These are phyloP conservation scores for Stagonosporopsis tanaceti DNA, from an alignment of 2,329 filamentous ascomycete species.

Conservation along the genomic window DNA sequence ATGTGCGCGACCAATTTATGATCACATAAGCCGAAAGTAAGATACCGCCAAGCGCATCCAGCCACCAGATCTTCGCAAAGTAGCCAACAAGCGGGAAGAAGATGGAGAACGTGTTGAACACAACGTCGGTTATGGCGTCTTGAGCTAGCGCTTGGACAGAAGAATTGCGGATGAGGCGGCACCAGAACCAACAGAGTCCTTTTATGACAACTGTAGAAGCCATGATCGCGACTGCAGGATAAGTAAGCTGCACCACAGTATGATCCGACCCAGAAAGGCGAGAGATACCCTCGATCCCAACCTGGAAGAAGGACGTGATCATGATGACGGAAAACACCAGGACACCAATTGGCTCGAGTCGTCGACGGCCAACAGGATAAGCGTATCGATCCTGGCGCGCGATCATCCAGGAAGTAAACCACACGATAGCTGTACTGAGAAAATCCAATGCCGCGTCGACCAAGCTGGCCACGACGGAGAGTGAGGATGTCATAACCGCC, in stretches of 20 bases:
- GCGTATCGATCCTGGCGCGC: conserved; percentile 75
- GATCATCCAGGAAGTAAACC: conserved; percentile 78
- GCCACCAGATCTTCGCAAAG: conserved; percentile 81
- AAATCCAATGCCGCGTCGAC: conserved; percentile 85
- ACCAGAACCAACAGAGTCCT: conserved; percentile 85
- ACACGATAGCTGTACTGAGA: conserved; percentile 81
- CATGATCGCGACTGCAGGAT: conserved; percentile 82
- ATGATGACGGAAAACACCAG: conserved; percentile 84
- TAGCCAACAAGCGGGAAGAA: conserved; percentile 84
- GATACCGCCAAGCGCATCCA: conserved; percentile 81
- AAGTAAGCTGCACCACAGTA: conserved; percentile 73
- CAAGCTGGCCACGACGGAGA: conserved; percentile 80
- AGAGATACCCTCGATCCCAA: conserved; percentile 73
- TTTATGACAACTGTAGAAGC: conserved; percentile 82
- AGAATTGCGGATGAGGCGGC: conserved; percentile 83
- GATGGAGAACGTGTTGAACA: conserved; percentile 91
- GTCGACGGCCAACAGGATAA: conserved; percentile 79
- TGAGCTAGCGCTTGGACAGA: conserved; percentile 81
- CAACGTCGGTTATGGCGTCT: conserved; percentile 76
- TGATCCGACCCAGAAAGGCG: conserved; percentile 69
- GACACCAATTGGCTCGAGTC: conserved; percentile 80
- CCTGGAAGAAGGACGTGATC: conserved; percentile 84
- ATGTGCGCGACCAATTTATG: conserved; percentile 78
- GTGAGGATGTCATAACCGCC: conserved; percentile 78
- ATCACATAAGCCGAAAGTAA: conserved; percentile 82